phyloP scores from a whole-genome alignment of 208 protist genomes.

The Porcisia deanei region DNA sequence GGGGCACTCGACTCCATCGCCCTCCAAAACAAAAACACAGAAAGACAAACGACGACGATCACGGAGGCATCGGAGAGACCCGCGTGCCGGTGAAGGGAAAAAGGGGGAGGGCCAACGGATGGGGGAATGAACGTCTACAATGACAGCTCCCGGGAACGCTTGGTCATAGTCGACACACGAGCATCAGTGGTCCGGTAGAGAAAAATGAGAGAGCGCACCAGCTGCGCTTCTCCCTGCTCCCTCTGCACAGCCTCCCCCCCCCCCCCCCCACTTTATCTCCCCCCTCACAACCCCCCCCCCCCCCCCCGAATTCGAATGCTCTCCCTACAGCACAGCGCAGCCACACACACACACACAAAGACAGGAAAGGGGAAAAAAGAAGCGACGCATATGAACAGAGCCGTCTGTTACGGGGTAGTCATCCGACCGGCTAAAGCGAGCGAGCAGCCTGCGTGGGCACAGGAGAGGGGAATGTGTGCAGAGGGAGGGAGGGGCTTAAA shows the following conservation, averaged over 20 bases:
- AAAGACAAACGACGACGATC: neutral
- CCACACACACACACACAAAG: neutral
- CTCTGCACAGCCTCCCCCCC: neutral
- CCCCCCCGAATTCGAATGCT: too few species aligned
- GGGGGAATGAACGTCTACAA: neutral
- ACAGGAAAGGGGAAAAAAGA: neutral
- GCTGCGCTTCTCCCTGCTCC: neutral
- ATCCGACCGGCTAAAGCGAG: neutral
- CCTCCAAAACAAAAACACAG: too few species aligned
- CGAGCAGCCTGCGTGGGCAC: neutral
- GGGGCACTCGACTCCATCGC: neutral
- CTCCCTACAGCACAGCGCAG: neutral
- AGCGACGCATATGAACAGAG: neutral
- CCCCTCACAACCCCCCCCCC: neutral
- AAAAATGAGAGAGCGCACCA: neutral
- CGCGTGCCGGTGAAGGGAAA: too few species aligned
- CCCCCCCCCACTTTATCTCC: too few species aligned
- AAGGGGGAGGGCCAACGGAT: neutral
- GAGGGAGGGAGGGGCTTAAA: conserved; percentile 25
- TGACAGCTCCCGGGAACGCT: neutral
- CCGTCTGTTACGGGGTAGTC: neutral
- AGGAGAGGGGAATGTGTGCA: neutral
- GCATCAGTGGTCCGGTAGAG: neutral
- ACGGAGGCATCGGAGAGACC: neutral
- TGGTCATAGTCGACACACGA: neutral